These are phyloP conservation scores for Triadica sebifera DNA, from an alignment of 345 rosid species.

Conservation along the genomic window DNA sequence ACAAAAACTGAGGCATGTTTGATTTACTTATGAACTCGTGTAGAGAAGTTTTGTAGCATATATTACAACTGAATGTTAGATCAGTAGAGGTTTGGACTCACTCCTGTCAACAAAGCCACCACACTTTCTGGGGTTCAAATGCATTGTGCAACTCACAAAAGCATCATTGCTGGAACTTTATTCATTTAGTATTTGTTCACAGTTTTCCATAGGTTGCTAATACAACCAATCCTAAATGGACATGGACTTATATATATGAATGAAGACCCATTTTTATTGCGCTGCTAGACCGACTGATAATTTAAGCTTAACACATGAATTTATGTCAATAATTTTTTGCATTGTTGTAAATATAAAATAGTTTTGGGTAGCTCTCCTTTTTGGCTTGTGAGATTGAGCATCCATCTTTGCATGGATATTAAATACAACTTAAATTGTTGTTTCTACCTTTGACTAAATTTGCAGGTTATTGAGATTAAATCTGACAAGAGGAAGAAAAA, in stretches of 20 bases:
- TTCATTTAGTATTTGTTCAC: not conserved
- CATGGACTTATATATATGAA: not conserved
- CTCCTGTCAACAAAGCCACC: not conserved
- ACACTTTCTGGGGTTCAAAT: not conserved
- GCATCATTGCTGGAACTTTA: not conserved
- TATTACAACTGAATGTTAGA: too few relatives aligned
- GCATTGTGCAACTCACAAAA: not conserved
- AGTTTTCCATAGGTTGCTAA: not conserved
- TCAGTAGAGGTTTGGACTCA: not conserved
- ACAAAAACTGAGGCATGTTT: not conserved
- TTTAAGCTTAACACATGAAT: not conserved
- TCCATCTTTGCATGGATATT: not conserved
- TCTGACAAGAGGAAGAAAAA: constrained; percentile 2
- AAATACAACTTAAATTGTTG: constrained; percentile 9
- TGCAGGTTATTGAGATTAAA: constrained; percentile 41
- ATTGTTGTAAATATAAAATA: not conserved
- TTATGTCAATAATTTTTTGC: not conserved
- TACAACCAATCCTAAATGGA: not conserved
- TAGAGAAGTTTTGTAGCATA: not conserved
- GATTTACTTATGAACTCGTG: not conserved
- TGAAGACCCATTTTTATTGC: not conserved
- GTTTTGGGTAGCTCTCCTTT: not conserved
- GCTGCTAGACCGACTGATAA: not conserved
- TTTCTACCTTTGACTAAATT: constrained; percentile 15
- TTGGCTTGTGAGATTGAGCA: not conserved